Evolutionary conservation across 192 early-diverging fungal species (phyloP).

Genomic region (Mortierella hygrophila): DNA sequence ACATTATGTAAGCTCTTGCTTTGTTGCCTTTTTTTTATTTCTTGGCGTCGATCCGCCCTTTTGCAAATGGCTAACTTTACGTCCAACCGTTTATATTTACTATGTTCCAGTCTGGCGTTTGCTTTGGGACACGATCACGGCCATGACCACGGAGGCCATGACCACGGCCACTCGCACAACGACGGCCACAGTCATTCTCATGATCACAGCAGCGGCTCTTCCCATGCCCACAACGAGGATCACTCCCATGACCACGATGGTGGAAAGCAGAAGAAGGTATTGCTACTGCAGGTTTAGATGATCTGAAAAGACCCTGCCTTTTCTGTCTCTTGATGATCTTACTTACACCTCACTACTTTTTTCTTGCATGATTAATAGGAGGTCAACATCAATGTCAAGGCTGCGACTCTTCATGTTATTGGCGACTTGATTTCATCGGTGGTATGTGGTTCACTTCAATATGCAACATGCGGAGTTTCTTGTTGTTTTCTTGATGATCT

Average conservation of each 20-base stretch:
- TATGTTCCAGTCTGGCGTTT: constrained; percentile 58
- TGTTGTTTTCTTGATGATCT: neutral
- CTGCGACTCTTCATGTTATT: constrained; percentile 84
- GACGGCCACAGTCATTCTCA: constrained; percentile 27
- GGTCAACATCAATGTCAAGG: constrained; percentile 75
- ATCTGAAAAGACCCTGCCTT: neutral
- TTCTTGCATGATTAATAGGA: constrained; percentile 38
- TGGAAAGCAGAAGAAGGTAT: constrained; percentile 32
- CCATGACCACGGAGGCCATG: constrained; percentile 55
- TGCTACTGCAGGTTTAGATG: neutral
- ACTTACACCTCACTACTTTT: neutral
- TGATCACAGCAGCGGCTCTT: constrained; percentile 22
- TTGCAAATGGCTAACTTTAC: neutral
- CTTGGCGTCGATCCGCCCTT: neutral
- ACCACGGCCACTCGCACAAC: constrained; percentile 17
- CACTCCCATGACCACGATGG: constrained; percentile 32
- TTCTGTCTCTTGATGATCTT: neutral
- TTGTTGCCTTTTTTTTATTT: neutral
- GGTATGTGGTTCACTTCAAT: constrained; percentile 24
- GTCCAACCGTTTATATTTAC: neutral
- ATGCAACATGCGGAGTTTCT: neutral
- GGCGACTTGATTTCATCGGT: constrained; percentile 85
- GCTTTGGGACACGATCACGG: constrained; percentile 61
- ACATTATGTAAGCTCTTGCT: constrained; percentile 70
- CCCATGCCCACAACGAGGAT: constrained; percentile 21